Base-by-base conservation (phyloP, 192 early-diverging fungal genomes). In the Gamsiella multidivaricata region DNA sequence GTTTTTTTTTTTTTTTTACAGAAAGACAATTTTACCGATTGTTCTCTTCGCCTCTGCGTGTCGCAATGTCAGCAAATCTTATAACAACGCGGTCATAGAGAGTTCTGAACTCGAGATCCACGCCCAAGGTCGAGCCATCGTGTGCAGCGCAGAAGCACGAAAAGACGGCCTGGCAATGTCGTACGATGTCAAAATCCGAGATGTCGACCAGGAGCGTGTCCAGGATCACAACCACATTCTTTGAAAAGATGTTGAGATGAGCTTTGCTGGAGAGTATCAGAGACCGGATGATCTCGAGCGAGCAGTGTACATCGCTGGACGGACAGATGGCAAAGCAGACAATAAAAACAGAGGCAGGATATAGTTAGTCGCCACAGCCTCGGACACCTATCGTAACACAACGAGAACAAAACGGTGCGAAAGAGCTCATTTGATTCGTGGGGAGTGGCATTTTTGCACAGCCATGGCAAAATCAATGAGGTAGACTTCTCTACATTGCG, bases 211-310 rank as follows among this genome's bases (percentile, higher is more conserved):
- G 49, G 14, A 78, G 53, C 0, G 65, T 43, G 36, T 87, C 84
- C n/a, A 94, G 82, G 39, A 93, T 83, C 28, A 84, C 86, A 5
- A 96, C 85, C 57, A 95, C 84, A 52, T 91, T 86, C 61, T 91
- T 91, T 31, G 92, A 92, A 69, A 97, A 95, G 36, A 96, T 84
- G 67, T 91, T 91, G 25, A 95, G 73, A 61, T 96, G 89, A 28
- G 86, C 76, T 37, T 87, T 87, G 72, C 93, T 95, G 18, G 87
- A 79, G 41, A 81, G 71, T 54, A 97, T 70, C 46, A 97, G 85
- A 5, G 86, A 85, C 43, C 91, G 87, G 34, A 93, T 81, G 54
- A 97, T 94, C 51, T 86, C 82, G 55, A 97, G 79, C 3, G 90
- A 89, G 11, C 95, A 88, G 42, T 80, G 83, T 43, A 86, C 86